Conservation (phyloP, 2,329 filamentous ascomycete species). For the Venturia effusa region DNA sequence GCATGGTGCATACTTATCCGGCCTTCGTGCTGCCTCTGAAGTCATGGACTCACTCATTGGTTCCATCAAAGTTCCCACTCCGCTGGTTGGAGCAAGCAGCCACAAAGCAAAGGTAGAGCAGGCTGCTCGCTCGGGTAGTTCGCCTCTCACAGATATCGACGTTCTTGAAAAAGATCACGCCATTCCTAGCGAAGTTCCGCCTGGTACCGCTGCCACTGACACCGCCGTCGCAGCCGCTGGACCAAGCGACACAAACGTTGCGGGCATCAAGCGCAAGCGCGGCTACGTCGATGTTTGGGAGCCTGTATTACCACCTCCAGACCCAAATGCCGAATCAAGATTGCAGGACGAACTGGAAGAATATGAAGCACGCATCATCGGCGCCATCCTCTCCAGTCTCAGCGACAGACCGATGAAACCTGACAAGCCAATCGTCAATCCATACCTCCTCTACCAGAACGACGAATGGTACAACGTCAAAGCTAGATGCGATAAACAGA, state of each 20-base stretch:
- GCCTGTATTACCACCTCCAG: slow-evolving; percentile 5
- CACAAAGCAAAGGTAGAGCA: slow-evolving; percentile 4
- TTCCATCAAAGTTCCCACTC: slow-evolving; percentile 64
- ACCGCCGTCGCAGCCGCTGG: not conserved
- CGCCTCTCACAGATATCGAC: not conserved
- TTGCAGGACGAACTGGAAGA: slow-evolving; percentile 28
- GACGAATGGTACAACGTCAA: slow-evolving; percentile 54
- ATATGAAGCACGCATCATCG: slow-evolving; percentile 47
- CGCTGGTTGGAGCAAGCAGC: slow-evolving; percentile 53
- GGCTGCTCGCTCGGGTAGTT: not conserved
- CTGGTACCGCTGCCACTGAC: not conserved
- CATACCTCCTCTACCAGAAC: slow-evolving; percentile 84
- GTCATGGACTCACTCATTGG: slow-evolving; percentile 72
- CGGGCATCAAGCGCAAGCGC: slow-evolving; percentile 14
- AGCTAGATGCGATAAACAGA: slow-evolving; percentile 56
- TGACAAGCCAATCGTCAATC: slow-evolving; percentile 63
- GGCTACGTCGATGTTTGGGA: slow-evolving; percentile 12
- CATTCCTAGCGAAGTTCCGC: not conserved
- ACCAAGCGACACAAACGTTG: not conserved
- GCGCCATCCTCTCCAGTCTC: slow-evolving; percentile 47
- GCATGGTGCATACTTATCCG: slow-evolving; percentile 90
- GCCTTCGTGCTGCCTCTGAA: slow-evolving; percentile 78
- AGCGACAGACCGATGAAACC: slow-evolving; percentile 69
- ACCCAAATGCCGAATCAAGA: not conserved
- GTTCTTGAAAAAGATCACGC: not conserved